phyloP scores from a whole-genome alignment of 768 basidiomycete genomes.

The Phaeotremella skinneri region DNA sequence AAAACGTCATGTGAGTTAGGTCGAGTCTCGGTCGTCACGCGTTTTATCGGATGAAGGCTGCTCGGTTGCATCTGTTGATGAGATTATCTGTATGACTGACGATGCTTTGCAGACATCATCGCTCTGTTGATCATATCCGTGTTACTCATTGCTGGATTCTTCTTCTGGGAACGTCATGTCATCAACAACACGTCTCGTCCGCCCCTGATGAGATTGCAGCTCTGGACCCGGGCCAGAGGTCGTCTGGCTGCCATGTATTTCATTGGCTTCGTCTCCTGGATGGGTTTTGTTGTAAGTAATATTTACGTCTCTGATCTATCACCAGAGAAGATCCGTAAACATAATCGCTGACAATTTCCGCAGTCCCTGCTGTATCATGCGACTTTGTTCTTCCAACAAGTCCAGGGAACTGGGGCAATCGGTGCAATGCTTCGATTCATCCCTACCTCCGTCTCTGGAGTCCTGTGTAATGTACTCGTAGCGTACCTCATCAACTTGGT shows the following conservation, averaged over 20 bases:
- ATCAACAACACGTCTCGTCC: constrained; percentile 52
- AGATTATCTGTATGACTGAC: not conserved
- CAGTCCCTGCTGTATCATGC: constrained; percentile 34
- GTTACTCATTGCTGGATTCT: constrained; percentile 59
- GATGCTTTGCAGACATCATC: constrained; percentile 61
- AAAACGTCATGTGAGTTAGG: constrained; percentile 58
- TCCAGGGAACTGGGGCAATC: constrained; percentile 18
- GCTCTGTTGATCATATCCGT: constrained; percentile 65
- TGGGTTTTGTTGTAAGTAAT: constrained; percentile 39
- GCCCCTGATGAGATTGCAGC: constrained; percentile 46
- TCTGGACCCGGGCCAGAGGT: constrained; percentile 47
- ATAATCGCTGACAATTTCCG: constrained; percentile 3
- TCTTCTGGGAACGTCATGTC: constrained; percentile 66
- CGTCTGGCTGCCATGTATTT: constrained; percentile 39
- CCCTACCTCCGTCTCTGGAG: constrained; percentile 36
- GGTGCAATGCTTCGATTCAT: constrained; percentile 36
- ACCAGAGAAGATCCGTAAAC: constrained; percentile 4
- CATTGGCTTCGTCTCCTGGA: constrained; percentile 40
- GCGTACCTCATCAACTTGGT: constrained; percentile 41
- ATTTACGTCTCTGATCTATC: not conserved
- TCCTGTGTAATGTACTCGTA: constrained; percentile 47
- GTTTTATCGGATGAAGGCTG: not conserved
- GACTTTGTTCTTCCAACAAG: constrained; percentile 36
- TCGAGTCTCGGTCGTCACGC: too few species aligned
- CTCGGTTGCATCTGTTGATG: not conserved